Base-by-base conservation (phyloP, 441 rosid genomes). In the Cnidoscolus chayamansa region DNA sequence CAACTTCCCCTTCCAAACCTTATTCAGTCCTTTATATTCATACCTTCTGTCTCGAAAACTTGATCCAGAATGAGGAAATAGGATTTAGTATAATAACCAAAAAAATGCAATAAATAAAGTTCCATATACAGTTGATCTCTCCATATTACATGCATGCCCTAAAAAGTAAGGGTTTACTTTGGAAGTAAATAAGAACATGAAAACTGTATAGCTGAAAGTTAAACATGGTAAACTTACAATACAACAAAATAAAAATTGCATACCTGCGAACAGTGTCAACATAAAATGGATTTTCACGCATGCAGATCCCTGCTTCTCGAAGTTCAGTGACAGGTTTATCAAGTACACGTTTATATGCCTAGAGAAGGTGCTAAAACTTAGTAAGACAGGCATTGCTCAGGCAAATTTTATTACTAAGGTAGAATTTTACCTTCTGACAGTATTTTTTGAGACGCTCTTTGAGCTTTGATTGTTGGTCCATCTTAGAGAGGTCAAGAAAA, bases 31-130 rank as follows among this genome's bases (percentile, higher is more conserved):
- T 85, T 96, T 96, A 83, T 96, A 96, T 74, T 96, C 99, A 63
- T 96, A 96, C 76, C 99, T 91, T 84, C 99, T 89, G 85, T 96
- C 98, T 37, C 98, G 97, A 83, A 96, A 96, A 86, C 99, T 94
- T 80, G 72, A 79, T 61, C 68, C 65, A 78, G 67, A 78, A 37
- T 61, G 72, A 83, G 74, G 66, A 74, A 76, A 72, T 55, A 70
- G 54, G 65, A 71, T 65, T 82, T 58, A 83, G 76, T 37, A 72
- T 55, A 65, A 49, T 53, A 2, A 58, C 47, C 31, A 32, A 16
- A 61, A 37, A 12, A 32, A 67, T 32, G 64, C 25, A 63, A 47
- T 35, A 37, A 64, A 51, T 20, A 31, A 56, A 20, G 25, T 50
- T 25, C 25, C 70, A 63, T 53, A 5, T 57, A 37, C 4, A 40